Percentiles rank a stretch among this genome's conserved stretches.
These are phyloP conservation scores for Lentinula guzmanii DNA, from an alignment of 768 basidiomycete genomes.

Conservation along the genomic window DNA sequence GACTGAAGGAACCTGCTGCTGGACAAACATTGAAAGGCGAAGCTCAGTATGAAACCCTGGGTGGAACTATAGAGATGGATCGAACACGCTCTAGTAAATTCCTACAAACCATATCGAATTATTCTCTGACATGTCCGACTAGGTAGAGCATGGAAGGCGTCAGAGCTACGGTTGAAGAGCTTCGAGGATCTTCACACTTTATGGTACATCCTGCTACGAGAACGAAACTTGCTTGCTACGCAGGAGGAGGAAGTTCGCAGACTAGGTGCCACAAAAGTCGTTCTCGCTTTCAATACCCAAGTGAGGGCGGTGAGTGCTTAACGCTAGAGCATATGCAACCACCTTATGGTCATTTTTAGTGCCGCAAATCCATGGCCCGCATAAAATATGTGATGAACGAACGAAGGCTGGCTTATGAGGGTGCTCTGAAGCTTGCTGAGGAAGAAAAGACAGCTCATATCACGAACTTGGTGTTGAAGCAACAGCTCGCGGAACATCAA, in stretches of 20 bases:
- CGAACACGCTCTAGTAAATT: slow-evolving; percentile 6
- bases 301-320: slow-evolving; percentile 37
- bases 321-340: neutral
- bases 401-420: slow-evolving; percentile 77
- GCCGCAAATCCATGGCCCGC: slow-evolving; percentile 93
- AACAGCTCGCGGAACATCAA: slow-evolving; percentile 15
- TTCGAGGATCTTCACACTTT: slow-evolving; percentile 92
- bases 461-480: slow-evolving; percentile 21
- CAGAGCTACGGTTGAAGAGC: slow-evolving; percentile 83
- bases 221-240: slow-evolving; percentile 86
- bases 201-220: slow-evolving; percentile 88
- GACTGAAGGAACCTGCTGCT: neutral
- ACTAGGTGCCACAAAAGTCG: slow-evolving; percentile 32
- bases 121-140: slow-evolving; percentile 35
- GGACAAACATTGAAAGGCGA: slow-evolving; percentile 6
- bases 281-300: slow-evolving; percentile 19
- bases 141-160: slow-evolving; percentile 87
- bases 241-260: slow-evolving; percentile 77
- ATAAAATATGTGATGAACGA: slow-evolving; percentile 93
- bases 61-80: neutral
- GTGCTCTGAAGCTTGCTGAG: slow-evolving; percentile 46
- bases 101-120: slow-evolving; percentile 7
- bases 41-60: slow-evolving; percentile 6
- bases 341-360: slow-evolving; percentile 35
- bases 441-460: slow-evolving; percentile 23